phyloP scores from a whole-genome alignment of 2,329 filamentous ascomycete species.

The Alternaria panax region DNA sequence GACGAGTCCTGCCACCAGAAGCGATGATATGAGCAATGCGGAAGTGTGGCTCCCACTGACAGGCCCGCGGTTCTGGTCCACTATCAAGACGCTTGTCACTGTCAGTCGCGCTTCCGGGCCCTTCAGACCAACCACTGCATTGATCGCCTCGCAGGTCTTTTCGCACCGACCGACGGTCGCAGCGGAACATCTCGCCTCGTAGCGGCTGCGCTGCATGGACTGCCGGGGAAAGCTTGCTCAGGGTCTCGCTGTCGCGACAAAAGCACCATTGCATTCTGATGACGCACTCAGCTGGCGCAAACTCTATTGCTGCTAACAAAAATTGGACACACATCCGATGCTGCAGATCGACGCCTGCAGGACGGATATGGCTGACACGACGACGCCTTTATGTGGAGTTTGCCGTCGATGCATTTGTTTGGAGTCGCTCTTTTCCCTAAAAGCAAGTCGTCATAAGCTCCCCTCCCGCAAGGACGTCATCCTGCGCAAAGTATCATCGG shows the following conservation, averaged over 20 bases:
- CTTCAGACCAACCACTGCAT: constrained; percentile 31
- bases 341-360: constrained; percentile 41
- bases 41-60: constrained; percentile 43
- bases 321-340: constrained; percentile 25
- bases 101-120: constrained; percentile 43
- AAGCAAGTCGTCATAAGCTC: constrained; percentile 20
- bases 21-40: constrained; percentile 30
- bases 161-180: constrained; percentile 24
- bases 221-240: constrained; percentile 28
- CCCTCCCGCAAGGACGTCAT: constrained; percentile 18
- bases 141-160: constrained; percentile 24
- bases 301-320: constrained; percentile 16
- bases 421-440: constrained; percentile 13
- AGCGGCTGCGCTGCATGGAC: constrained; percentile 17
- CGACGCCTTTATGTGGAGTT: constrained; percentile 24
- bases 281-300: constrained; percentile 17
- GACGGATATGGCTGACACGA: constrained; percentile 44
- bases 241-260: constrained; percentile 21
- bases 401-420: constrained; percentile 15
- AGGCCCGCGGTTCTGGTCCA: constrained; percentile 40
- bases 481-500: constrained; percentile 26
- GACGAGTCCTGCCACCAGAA: constrained; percentile 18
- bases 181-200: constrained; percentile 24
- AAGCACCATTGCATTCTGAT: constrained; percentile 12
- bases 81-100: constrained; percentile 38